Evolutionary conservation across 805 yeast species (phyloP), one percentile per base, ranked within the genome.

Genomic region (Kodamaea leandrae): DNA sequence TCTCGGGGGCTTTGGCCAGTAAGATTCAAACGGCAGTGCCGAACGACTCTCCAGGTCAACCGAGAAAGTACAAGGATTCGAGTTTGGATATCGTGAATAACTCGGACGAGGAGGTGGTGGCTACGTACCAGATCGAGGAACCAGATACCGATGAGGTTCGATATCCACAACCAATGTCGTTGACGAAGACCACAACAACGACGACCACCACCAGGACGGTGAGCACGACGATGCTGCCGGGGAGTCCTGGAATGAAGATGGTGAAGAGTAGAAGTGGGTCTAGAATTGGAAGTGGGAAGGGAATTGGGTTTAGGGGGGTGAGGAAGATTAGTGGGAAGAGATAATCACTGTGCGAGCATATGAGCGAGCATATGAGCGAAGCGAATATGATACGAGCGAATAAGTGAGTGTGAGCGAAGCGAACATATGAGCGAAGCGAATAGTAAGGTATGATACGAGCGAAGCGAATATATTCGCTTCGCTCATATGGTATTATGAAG

Each of bases 41-140:
- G 4, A 76, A 77, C 49, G 87, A 87, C 37, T 87, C 96, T 2
- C 99, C 99, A 0, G 99, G 98, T 2, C 99, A 93, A 63, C 99
- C 99, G 29, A 77, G 97, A 56, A 91, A 91, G 54, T 66, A 66
- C 49, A 61, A 66, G 26, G 67, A 68, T 36, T 48, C 60, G 3
- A 38, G 46, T 7, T 55, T 71, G 50, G 58, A 77, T 55, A 55
- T 64, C 8, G 55, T 58, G 29, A 69, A 70, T 42, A 72, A 72
- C 48, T 66, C 75, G 2, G 78, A 72, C 45, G 76, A 71, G 20
- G 29, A 21, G 12, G 45, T 35, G 19, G 37, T 27, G 10, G 28
- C 37, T 15, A 33, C 37, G 6, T 34, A 33, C 33, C 38, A 39
- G 15, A 39, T 39, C 12, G 48, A 41, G 7, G 50, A 46, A 12